Evolutionary conservation across 768 basidiomycete genomes (phyloP).

Genomic region (Kwoniella shandongensis): DNA sequence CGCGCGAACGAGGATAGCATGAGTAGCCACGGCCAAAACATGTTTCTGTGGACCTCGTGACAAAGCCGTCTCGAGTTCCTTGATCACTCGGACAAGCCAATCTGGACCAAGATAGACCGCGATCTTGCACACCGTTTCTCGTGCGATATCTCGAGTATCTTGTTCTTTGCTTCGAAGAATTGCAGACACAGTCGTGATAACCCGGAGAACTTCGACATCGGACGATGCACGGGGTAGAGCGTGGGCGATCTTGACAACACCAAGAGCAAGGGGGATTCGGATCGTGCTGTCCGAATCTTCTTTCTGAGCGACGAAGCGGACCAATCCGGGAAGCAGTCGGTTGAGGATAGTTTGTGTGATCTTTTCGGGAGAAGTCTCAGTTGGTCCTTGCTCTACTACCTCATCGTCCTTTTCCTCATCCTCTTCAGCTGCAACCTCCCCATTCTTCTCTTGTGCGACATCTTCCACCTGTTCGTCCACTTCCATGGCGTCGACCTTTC

Average conservation of each 20-base stretch:
- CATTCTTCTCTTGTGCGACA: constrained; percentile 41
- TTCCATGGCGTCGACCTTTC: constrained; percentile 33
- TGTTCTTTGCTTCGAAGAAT: constrained; percentile 89
- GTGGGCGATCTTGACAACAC: constrained; percentile 78
- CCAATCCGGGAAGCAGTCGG: constrained; percentile 74
- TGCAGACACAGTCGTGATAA: constrained; percentile 83
- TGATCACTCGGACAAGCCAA: constrained; percentile 71
- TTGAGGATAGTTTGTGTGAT: constrained; percentile 75
- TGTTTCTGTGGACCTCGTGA: constrained; percentile 91
- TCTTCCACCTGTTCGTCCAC: constrained; percentile 17
- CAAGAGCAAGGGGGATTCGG: constrained; percentile 83
- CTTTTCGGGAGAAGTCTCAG: constrained; percentile 17
- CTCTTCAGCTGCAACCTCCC: constrained; percentile 19
- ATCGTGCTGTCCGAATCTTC: constrained; percentile 79
- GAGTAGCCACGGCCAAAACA: constrained; percentile 78
- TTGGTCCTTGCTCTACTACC: constrained; percentile 11
- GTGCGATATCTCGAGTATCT: constrained; percentile 81
- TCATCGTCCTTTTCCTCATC: constrained; percentile 11
- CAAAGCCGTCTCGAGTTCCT: constrained; percentile 80
- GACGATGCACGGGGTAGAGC: constrained; percentile 68
- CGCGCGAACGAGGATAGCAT: constrained; percentile 77
- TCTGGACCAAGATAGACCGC: constrained; percentile 68
- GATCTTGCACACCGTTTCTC: constrained; percentile 80
- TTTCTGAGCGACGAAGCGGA: constrained; percentile 76
- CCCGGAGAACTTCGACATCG: constrained; percentile 68